Evolutionary conservation across 805 yeast genomes (phyloP), one percentile per base, ranked within the genome.

Genomic region (Middelhovenomyces tepae): DNA sequence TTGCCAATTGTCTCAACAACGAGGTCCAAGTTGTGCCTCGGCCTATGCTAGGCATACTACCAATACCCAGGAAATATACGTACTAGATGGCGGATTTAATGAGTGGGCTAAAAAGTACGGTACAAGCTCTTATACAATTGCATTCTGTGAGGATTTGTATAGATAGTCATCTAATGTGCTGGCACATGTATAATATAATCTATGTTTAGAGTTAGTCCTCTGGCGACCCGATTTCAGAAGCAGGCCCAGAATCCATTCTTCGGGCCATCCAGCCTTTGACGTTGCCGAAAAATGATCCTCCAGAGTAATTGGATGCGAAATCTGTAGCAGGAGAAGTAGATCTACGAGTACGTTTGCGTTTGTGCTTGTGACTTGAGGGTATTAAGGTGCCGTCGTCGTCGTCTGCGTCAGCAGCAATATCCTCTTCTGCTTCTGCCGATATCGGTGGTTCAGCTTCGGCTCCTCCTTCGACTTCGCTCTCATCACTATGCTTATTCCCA

Each of bases 21-120:
- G 98, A 33, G 97, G 97, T 0, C 97, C 97, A 0, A 64, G 82
- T 3, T 71, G 95, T 3, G 86, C 96, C 0, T 59, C 76, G 56
- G 64, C 62, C 46, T 79, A 80, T 46, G 48, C 66, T 42, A 56
- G 78, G 36, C 63, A 64, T 42, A 58, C 28, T 16, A 47, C 35
- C 16, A 27, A 31, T 1, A 33, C 43, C 4, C 65, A 73, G 37
- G 59, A 67, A 20, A 73, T 89, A 2, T 79, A 75, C 67, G 78
- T 89, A 2, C 60, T 91, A 22, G 57, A 68, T 39, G 96, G 95
- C 3, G 97, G 98, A 0, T 91, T 89, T 55, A 71, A 69, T 24
- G 67, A 67, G 34, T 89, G 97, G 97, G 94, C 83, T 44, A 62
- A 65, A 31, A 51, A 59, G 5, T 87, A 78, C 50, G 94, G 95